Evolutionary conservation across 495 filamentous ascomycete genomes (phyloP), one percentile per base, ranked within the genome.

Genomic region (Hypoxylon fuscum): DNA sequence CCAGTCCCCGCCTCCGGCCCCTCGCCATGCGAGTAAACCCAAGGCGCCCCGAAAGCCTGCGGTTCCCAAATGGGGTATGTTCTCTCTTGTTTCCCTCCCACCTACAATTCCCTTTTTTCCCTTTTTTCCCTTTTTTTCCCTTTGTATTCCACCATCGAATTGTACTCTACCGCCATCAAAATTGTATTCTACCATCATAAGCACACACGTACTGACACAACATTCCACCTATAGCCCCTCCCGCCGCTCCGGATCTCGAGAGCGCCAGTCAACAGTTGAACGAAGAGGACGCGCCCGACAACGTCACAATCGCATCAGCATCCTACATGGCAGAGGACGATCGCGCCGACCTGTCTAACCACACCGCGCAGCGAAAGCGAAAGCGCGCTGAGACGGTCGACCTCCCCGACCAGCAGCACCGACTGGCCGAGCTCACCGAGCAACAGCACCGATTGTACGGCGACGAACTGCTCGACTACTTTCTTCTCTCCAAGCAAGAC

Each of bases 391-490:
- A 89, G 62, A n/a, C n/a, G n/a, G n/a, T n/a, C n/a, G 85, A 86
- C 7, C 74, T 88, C 43, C 85, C 77, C 46, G 90, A 96, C 59
- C 90, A 91, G 64, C 86, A 91, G 56, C 91, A 96, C 72, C 85
- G 89, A n/a, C 79, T 93, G 17, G n/a, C n/a, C n/a, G 85, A 86
- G 6, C 74, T 88, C 43, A 85, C 77, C 46, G 90, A 96, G 59
- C 90, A 91, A 63, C 86, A 91, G 56, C 91, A 96, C 72, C 85
- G 89, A n/a, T 79, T 93, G 17, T 98, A 96, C 73, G 89, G 90
- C 15, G 95, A 98, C 57, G 88, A 90, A 55, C 84, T 98, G 10
- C 81, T 98, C 32, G 95, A 98, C 68, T 98, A 98, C 73, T 98
- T 98, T 69, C 88, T 97, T 81, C 78, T 91, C 25, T 88, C 88